These are phyloP conservation scores for Aspergillus neotritici DNA, from an alignment of 2,329 filamentous ascomycete species.

Conservation along the genomic window DNA sequence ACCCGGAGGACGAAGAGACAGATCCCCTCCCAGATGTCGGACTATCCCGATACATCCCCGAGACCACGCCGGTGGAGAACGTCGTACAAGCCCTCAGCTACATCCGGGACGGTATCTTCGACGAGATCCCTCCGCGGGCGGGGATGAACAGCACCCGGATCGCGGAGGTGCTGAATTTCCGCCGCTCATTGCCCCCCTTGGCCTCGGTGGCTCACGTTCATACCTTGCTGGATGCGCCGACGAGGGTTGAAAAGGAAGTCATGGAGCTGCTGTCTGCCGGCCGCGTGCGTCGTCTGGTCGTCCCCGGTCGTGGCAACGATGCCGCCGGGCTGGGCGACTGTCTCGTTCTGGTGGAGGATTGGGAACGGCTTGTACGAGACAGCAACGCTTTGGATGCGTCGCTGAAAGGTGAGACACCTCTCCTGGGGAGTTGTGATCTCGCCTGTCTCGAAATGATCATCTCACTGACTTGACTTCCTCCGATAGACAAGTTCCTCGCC, in stretches of 20 bases:
- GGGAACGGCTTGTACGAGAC: constrained; percentile 42
- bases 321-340: constrained; percentile 54
- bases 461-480: constrained; percentile 5
- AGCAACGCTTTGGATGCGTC: constrained; percentile 29
- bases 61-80: constrained; percentile 43
- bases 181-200: constrained; percentile 51
- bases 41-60: constrained; percentile 44
- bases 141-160: constrained; percentile 60
- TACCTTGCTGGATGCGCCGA: constrained; percentile 52
- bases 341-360: constrained; percentile 50
- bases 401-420: constrained; percentile 28
- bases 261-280: constrained; percentile 48
- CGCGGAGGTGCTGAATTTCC: constrained; percentile 54
- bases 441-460: no score
- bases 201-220: constrained; percentile 58
- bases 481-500: constrained; percentile 45
- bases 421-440: no score
- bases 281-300: constrained; percentile 49
- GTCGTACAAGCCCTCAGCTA: constrained; percentile 51
- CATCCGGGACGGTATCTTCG: constrained; percentile 51
- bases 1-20: constrained; percentile 21
- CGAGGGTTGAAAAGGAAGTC: constrained; percentile 56
- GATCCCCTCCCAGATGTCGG: constrained; percentile 50
- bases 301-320: constrained; percentile 54
- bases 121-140: constrained; percentile 48